Evolutionary conservation across 148 eudicot genomes (phyloP).

Genomic region (Silene latifolia): DNA sequence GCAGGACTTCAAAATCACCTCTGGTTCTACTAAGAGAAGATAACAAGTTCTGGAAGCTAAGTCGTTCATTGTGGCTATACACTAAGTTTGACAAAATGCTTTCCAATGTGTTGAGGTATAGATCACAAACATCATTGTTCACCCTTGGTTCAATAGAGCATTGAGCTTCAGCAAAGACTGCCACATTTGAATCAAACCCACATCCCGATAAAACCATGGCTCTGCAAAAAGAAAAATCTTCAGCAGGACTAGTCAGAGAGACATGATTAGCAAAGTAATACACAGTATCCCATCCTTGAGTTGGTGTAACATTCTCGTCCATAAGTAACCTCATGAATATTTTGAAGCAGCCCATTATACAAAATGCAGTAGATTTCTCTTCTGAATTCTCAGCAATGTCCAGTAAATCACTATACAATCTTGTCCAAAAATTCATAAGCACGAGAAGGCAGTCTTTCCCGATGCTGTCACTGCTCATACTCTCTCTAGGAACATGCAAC

Average conservation of each 20-base stretch:
- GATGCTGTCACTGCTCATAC: constrained; percentile 32
- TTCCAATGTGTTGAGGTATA: constrained; percentile 62
- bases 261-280: constrained; percentile 42
- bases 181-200: constrained; percentile 51
- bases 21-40: constrained; percentile 68
- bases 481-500: constrained; percentile 27
- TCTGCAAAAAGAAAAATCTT: constrained; percentile 53
- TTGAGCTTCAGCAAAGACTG: constrained; percentile 48
- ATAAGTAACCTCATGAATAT: constrained; percentile 47
- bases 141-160: constrained; percentile 31
- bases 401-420: constrained; percentile 59
- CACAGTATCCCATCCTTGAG: constrained; percentile 67
- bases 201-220: constrained; percentile 79
- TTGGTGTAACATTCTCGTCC: constrained; percentile 48
- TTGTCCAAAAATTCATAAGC: constrained; percentile 73
- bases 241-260: constrained; percentile 33
- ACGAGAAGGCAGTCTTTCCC: constrained; percentile 66
- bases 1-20: constrained; percentile 51
- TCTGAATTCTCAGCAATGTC: constrained; percentile 41
- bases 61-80: constrained; percentile 43
- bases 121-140: constrained; percentile 47
- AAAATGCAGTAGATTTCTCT: constrained; percentile 38
- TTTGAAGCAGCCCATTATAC: constrained; percentile 53
- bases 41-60: constrained; percentile 42
- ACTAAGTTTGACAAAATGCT: constrained; percentile 52